These are phyloP conservation scores for Globisporangium nodosum DNA, from an alignment of 352 stramenopile species.

Conservation along the genomic window DNA sequence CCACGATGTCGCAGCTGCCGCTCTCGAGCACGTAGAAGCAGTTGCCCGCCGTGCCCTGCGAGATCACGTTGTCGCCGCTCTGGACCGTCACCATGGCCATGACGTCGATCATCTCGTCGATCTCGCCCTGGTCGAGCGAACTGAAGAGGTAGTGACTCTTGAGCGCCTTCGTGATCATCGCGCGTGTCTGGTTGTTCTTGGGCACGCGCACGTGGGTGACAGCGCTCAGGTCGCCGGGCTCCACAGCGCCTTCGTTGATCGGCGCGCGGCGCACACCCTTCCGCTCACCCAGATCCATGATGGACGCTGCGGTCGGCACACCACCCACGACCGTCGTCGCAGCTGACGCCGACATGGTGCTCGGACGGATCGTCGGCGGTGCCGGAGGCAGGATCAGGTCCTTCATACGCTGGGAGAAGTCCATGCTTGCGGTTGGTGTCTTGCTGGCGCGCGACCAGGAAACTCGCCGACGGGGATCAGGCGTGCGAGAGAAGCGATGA, in stretches of 20 bases:
- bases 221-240: slow-evolving; percentile 52
- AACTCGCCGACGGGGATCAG: background rate
- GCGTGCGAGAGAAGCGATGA: background rate
- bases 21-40: slow-evolving; percentile 93
- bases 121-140: slow-evolving; percentile 60
- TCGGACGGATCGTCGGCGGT: slow-evolving; percentile 42
- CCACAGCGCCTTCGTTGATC: slow-evolving; percentile 75
- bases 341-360: slow-evolving; percentile 18
- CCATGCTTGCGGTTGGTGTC: slow-evolving; percentile 23
- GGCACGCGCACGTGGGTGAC: slow-evolving; percentile 46
- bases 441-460: background rate
- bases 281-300: slow-evolving; percentile 49
- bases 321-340: slow-evolving; percentile 23
- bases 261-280: slow-evolving; percentile 63
- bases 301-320: slow-evolving; percentile 16
- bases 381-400: slow-evolving; percentile 55
- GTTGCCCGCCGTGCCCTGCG: slow-evolving; percentile 82
- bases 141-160: slow-evolving; percentile 84
- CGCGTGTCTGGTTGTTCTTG: slow-evolving; percentile 67
- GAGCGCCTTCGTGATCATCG: slow-evolving; percentile 75
- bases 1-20: slow-evolving; percentile 82
- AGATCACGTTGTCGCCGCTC: slow-evolving; percentile 60
- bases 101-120: slow-evolving; percentile 82
- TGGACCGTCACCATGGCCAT: slow-evolving; percentile 76
- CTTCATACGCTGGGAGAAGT: slow-evolving; percentile 74